Conservation (phyloP, 352 stramenopile genomes). For the Phytophthora citrophthora region DNA sequence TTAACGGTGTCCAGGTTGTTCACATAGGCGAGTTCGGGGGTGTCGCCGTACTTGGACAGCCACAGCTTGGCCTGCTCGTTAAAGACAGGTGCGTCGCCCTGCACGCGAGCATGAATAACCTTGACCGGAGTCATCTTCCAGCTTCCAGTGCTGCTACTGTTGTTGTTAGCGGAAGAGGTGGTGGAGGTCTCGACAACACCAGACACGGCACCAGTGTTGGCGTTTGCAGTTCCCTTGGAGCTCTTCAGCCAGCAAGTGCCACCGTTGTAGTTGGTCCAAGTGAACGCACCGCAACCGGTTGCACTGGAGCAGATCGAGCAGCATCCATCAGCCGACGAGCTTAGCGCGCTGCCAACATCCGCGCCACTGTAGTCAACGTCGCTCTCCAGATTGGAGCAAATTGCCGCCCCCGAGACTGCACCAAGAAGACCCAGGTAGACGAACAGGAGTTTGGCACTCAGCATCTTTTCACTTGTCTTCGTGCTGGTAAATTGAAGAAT, state of each 20-base stretch:
- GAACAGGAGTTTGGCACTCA: slow-evolving; percentile 1
- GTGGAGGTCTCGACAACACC: neutral
- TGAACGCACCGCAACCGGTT: neutral
- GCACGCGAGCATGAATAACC: slow-evolving; percentile 64
- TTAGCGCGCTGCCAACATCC: neutral
- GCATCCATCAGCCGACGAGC: neutral
- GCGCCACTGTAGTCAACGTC: slow-evolving; percentile 1
- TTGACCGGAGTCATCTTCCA: slow-evolving; percentile 61
- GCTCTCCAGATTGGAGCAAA: neutral
- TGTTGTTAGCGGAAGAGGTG: neutral
- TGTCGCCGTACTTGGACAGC: slow-evolving; percentile 51
- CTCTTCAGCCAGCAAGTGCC: neutral
- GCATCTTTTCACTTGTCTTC: neutral
- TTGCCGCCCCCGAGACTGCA: neutral
- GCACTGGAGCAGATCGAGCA: slow-evolving; percentile 1
- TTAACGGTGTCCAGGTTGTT: slow-evolving; percentile 69
- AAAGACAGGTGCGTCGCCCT: slow-evolving; percentile 53
- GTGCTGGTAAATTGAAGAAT: slow-evolving; percentile 1
- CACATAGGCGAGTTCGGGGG: slow-evolving; percentile 40
- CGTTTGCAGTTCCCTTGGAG: neutral
- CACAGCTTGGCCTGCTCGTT: slow-evolving; percentile 38
- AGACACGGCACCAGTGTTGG: neutral
- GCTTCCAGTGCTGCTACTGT: slow-evolving; percentile 3
- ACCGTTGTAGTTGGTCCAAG: slow-evolving; percentile 3
- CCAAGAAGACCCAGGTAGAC: neutral